Evolutionary conservation across 768 basidiomycete species (phyloP).

Genomic region (Gautieria morchelliformis): DNA sequence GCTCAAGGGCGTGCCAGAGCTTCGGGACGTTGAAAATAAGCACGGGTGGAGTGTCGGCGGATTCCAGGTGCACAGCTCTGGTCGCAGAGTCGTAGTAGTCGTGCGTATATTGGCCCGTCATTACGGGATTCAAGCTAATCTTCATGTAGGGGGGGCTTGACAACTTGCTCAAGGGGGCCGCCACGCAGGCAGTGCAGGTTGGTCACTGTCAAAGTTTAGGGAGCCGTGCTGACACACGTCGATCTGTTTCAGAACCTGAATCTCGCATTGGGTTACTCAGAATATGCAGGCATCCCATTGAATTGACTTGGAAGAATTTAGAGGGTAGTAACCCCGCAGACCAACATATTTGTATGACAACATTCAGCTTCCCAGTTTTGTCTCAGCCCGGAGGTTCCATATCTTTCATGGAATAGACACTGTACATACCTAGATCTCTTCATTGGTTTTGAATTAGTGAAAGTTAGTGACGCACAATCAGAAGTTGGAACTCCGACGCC

Average conservation of each 20-base stretch:
- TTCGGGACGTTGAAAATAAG: constrained; percentile 67
- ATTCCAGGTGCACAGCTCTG: constrained; percentile 83
- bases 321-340: too few species aligned
- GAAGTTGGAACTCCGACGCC: too few species aligned
- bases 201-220: constrained; percentile 16
- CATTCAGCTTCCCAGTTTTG: too few species aligned
- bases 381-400: too few species aligned
- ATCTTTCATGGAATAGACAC: too few species aligned
- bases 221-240: neutral
- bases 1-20: constrained; percentile 53
- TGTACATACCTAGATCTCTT: too few species aligned
- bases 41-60: constrained; percentile 92
- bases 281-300: constrained; percentile 66
- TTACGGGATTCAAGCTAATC: neutral
- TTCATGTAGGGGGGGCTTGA: constrained; percentile 77
- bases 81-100: constrained; percentile 89
- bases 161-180: constrained; percentile 95
- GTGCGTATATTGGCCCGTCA: constrained; percentile 34
- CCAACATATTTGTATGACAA: too few species aligned
- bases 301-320: constrained; percentile 10
- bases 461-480: too few species aligned
- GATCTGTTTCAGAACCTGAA: constrained; percentile 63
- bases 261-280: constrained; percentile 79
- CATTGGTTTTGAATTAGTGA: too few species aligned
- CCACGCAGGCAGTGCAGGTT: constrained; percentile 96